Percentiles rank a stretch among this genome's conserved stretches.
These are phyloP conservation scores for Pythium chondricola DNA, from an alignment of 352 stramenopile species.

Conservation along the genomic window DNA sequence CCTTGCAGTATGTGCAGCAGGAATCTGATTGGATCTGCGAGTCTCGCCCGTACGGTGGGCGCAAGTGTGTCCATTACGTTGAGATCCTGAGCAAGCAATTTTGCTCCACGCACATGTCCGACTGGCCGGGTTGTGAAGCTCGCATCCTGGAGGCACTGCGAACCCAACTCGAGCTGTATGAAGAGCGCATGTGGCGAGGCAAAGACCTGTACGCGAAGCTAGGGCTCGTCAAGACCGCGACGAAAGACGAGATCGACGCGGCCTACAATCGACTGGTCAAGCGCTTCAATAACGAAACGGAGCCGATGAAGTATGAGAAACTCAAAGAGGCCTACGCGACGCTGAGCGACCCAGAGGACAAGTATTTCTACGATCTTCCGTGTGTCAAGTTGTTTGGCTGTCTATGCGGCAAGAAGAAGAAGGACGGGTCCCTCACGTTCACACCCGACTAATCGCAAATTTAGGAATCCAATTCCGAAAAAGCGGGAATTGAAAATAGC, in stretches of 20 bases:
- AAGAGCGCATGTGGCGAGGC: slow-evolving; percentile 67
- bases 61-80: slow-evolving; percentile 72
- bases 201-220: slow-evolving; percentile 82
- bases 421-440: slow-evolving; percentile 75
- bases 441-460: slow-evolving; percentile 37
- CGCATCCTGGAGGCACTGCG: slow-evolving; percentile 60
- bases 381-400: slow-evolving; percentile 77
- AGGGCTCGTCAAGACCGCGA: slow-evolving; percentile 62
- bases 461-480: background rate
- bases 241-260: slow-evolving; percentile 65
- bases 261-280: slow-evolving; percentile 80
- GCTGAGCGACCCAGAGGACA: slow-evolving; percentile 73
- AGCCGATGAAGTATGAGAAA: slow-evolving; percentile 81
- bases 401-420: slow-evolving; percentile 73
- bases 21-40: slow-evolving; percentile 76
- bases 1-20: slow-evolving; percentile 69
- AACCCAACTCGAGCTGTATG: slow-evolving; percentile 57
- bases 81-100: slow-evolving; percentile 57
- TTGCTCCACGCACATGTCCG: slow-evolving; percentile 67
- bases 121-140: slow-evolving; percentile 45
- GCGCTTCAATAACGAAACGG: slow-evolving; percentile 81
- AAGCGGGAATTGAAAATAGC: no score
- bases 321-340: slow-evolving; percentile 70
- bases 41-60: slow-evolving; percentile 31
- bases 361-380: slow-evolving; percentile 82